These are phyloP conservation scores for Selaginella moellendorffii DNA, from an alignment of 75 land plant species.

Conservation along the genomic window DNA sequence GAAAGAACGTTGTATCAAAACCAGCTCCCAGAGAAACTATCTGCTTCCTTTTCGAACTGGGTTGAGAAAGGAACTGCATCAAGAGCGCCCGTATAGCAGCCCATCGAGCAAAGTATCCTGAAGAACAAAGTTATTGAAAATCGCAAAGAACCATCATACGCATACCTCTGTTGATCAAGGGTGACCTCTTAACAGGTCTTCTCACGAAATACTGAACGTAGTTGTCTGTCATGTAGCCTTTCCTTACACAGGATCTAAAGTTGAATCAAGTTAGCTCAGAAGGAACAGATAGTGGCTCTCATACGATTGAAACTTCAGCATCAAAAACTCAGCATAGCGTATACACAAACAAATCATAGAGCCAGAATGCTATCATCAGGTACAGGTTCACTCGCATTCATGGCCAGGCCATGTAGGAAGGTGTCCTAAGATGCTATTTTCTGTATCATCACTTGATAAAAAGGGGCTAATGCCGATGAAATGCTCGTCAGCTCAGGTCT, in stretches of 20 bases:
- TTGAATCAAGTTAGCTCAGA: too few relatives aligned
- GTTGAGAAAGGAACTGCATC: slow-evolving; percentile 54
- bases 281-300: neutral
- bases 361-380: neutral
- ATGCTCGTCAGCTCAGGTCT: too few relatives aligned
- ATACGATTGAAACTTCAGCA: neutral
- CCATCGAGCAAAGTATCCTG: slow-evolving; percentile 97
- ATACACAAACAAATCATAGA: neutral
- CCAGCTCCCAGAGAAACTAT: slow-evolving; percentile 94
- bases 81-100: slow-evolving; percentile 73
- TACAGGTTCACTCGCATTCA: neutral
- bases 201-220: slow-evolving; percentile 74
- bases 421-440: neutral
- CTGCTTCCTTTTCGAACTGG: slow-evolving; percentile 43
- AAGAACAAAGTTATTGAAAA: too few relatives aligned
- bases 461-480: too few relatives aligned
- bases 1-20: slow-evolving; percentile 86
- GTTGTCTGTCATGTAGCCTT: slow-evolving; percentile 80
- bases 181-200: slow-evolving; percentile 56
- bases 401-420: neutral
- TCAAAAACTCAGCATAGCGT: neutral
- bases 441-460: neutral
- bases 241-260: slow-evolving; percentile 68
- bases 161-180: slow-evolving; percentile 90
- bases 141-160: too few relatives aligned